A percentile compares a stretch with the other conserved stretches of the same genome.
phyloP scores from a whole-genome alignment of 805 yeast species.

The Ogataea saltuana region DNA sequence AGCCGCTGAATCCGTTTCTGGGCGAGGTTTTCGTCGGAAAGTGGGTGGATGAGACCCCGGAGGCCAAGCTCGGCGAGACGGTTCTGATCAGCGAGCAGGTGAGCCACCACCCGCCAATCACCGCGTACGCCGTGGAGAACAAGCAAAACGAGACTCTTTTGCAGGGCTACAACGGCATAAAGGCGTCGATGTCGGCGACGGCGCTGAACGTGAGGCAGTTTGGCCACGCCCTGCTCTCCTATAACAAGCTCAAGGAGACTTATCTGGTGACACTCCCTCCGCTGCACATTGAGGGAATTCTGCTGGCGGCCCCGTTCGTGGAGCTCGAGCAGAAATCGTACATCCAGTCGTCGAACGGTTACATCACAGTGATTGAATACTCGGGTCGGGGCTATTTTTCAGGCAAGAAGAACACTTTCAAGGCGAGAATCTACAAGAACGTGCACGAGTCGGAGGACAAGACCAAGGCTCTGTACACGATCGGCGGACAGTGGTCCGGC shows the following conservation, averaged over 20 bases:
- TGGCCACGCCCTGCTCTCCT: conserved; percentile 83
- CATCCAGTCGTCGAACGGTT: conserved; percentile 82
- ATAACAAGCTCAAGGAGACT: conserved; percentile 59
- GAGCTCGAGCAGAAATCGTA: conserved; percentile 89
- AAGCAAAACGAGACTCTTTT: conserved; percentile 65
- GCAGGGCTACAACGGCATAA: conserved; percentile 89
- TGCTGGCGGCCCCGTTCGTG: conserved; percentile 90
- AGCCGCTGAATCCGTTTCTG: conserved; percentile 93
- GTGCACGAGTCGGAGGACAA: conserved; percentile 47
- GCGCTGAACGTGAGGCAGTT: conserved; percentile 85
- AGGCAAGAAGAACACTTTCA: conserved; percentile 91
- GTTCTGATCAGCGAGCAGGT: conserved; percentile 86
- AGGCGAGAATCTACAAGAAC: conserved; percentile 73
- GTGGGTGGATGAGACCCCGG: conserved; percentile 61
- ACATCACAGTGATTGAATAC: conserved; percentile 69
- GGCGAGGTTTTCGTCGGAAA: conserved; percentile 94
- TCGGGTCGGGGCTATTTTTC: conserved; percentile 93
- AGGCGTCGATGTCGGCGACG: conserved; percentile 75
- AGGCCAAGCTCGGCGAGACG: conserved; percentile 68
- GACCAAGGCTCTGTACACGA: conserved; percentile 71
- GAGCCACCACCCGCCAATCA: conserved; percentile 95
- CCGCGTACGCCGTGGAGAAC: conserved; percentile 85
- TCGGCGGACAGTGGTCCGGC: conserved; percentile 92
- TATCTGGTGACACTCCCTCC: conserved; percentile 90
- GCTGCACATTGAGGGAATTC: conserved; percentile 89